Base-by-base conservation (phyloP, 306 rosid species). In the Adenanthera pavonina region DNA sequence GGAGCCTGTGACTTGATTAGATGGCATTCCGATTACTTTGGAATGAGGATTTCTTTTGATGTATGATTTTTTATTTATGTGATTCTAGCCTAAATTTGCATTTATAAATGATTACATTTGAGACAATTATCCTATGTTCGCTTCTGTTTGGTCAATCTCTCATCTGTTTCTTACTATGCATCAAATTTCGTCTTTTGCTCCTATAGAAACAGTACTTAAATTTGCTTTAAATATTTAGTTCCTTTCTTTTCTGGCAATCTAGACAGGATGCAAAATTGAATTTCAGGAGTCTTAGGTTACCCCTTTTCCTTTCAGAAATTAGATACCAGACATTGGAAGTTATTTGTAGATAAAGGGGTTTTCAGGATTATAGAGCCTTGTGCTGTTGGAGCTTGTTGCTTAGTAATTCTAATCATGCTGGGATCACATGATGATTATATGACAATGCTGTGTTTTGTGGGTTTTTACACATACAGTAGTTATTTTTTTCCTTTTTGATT, bases 391-490 rank as follows among this genome's bases (percentile, higher is more conserved):
- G 52, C 51, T 44, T 78, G 60, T 51, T 60, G 25, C 66, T 59
- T 59, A 20, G 5, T 34, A 49, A 56, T 67, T 38, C 8, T 53
- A 54, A 49, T 35, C n/a, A 76, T 2, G 54, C 49, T 56, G 60
- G 68, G 43, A 61, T 74, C 34, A 11, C 62, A 56, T 59, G 59
- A 46, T 83, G 78, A 67, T 62, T 61, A 30, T 10, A 38, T 40
- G 47, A 53, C 51, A 77, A 74, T 68, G 67, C 48, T 10, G n/a
- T 61, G 73, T 30, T 51, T 7, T 70, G 62, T 61, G 69, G 72
- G 36, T n/a, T 75, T 78, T 19, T n/a, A 74, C 10, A 2, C 10
- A n/a, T 15, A 56, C 48, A 51, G 38, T 59, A 66, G 65, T 78
- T 52, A 3, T 38, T 49, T 52, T 25, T 20, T 12, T 47, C 5